Percentiles rank a stretch among this genome's conserved stretches.
These are phyloP conservation scores for Leptographium radiaticola DNA, from an alignment of 2,329 filamentous ascomycete genomes.

Conservation along the genomic window DNA sequence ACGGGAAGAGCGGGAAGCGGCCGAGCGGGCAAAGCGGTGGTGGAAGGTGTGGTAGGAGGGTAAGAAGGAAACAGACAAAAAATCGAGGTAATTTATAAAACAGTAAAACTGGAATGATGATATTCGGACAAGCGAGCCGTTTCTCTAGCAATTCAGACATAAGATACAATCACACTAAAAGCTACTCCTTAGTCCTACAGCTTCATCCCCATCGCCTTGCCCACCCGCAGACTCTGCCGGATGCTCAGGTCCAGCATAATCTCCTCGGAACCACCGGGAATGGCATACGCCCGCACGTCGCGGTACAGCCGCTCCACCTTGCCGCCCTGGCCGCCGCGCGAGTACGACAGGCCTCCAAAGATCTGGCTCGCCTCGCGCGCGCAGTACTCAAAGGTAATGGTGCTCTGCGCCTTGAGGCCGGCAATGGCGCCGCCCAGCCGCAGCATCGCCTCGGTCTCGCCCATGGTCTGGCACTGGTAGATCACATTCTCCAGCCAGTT, in stretches of 20 bases:
- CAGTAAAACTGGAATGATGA: too few species aligned
- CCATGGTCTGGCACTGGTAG: conserved; percentile 87
- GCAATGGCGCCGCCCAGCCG: conserved; percentile 91
- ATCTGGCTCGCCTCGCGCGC: conserved; percentile 94
- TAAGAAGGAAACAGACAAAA: not conserved
- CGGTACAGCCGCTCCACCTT: conserved; percentile 93
- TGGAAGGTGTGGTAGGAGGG: conserved; percentile 42
- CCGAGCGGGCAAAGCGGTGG: conserved; percentile 19
- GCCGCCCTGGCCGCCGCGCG: conserved; percentile 81
- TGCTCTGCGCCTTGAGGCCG: conserved; percentile 84
- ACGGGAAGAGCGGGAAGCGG: conserved; percentile 19
- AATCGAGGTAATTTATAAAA: not conserved
- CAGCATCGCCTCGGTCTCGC: conserved; percentile 89
- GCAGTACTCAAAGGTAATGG: conserved; percentile 94
- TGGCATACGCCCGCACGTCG: conserved; percentile 90
- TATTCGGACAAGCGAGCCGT: too few species aligned
- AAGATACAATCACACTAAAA: too few species aligned
- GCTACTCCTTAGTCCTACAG: conserved; percentile 38
- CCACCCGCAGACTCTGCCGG: conserved; percentile 64
- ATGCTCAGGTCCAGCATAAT: conserved; percentile 98
- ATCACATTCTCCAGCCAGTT: conserved; percentile 94
- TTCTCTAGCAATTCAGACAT: not conserved
- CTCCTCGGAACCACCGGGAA: conserved; percentile 91
- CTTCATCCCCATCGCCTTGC: conserved; percentile 92
- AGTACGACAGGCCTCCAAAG: conserved; percentile 89